phyloP scores from a whole-genome alignment of 129 eudicot genomes.

The Helichrysum umbraculigerum region DNA sequence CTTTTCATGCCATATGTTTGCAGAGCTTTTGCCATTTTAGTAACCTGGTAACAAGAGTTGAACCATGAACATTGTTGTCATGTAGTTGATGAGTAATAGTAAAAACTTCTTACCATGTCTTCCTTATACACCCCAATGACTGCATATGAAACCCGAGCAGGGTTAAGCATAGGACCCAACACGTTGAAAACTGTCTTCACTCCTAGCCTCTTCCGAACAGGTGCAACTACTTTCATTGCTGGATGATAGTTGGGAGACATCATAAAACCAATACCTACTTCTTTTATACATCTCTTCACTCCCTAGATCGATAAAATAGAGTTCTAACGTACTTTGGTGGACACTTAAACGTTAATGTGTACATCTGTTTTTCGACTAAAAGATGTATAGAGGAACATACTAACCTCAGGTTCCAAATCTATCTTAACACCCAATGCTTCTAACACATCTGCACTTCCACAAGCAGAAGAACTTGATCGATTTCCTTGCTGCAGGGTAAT shows the following conservation, averaged over 20 bases:
- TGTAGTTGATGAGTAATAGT: background rate
- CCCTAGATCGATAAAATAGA: conserved; percentile 42
- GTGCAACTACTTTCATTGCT: conserved; percentile 76
- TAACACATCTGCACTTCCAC: conserved; percentile 93
- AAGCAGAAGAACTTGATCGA: conserved; percentile 91
- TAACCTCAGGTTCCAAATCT: conserved; percentile 74
- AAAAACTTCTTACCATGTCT: conserved; percentile 58
- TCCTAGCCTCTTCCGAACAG: conserved; percentile 69
- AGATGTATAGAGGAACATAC: conserved; percentile 11
- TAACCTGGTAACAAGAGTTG: conserved; percentile 45
- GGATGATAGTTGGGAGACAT: conserved; percentile 93
- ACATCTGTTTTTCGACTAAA: background rate
- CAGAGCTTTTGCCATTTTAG: conserved; percentile 82
- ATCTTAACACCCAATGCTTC: conserved; percentile 77
- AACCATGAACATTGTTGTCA: conserved; percentile 3
- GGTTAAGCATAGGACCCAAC: conserved; percentile 89
- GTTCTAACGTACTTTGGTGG: background rate
- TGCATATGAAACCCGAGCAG: conserved; percentile 72
- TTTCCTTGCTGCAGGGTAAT: conserved; percentile 72
- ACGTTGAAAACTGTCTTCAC: conserved; percentile 77
- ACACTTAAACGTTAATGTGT: conserved; percentile 7
- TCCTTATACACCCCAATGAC: conserved; percentile 87
- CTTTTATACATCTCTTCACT: conserved; percentile 60
- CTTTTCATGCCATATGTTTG: conserved; percentile 83
- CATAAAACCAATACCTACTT: conserved; percentile 93